Percentiles rank a stretch among this genome's conserved stretches.
These are phyloP conservation scores for Mallotus nudiflorus DNA, from an alignment of 345 rosid genomes.

Conservation along the genomic window DNA sequence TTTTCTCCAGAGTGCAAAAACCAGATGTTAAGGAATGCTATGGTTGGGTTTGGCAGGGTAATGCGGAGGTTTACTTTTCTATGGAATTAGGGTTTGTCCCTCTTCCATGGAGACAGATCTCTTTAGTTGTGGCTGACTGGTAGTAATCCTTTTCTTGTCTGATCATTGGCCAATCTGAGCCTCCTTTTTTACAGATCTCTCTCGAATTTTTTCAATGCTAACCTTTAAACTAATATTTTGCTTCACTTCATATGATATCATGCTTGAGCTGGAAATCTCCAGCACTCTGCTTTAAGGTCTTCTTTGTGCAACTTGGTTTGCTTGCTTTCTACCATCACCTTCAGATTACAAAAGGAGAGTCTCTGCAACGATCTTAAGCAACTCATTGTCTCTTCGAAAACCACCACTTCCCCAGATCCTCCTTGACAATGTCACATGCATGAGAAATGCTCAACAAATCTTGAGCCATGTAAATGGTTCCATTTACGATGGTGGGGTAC, in stretches of 20 bases:
- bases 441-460: constrained; percentile 90
- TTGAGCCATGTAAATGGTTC: constrained; percentile 71
- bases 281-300: not conserved
- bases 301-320: not conserved
- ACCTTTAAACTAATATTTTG: not conserved
- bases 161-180: constrained; percentile 51
- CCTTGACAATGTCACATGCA: constrained; percentile 86
- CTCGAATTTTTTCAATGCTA: not conserved
- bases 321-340: not conserved
- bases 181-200: constrained; percentile 1
- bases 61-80: too few species aligned
- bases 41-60: too few species aligned
- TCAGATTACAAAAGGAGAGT: not conserved
- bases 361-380: not conserved
- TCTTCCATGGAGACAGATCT: too few species aligned
- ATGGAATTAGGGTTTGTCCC: too few species aligned
- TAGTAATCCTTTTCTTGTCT: constrained; percentile 21
- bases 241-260: not conserved
- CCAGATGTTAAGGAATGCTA: too few species aligned
- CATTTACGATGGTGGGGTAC: constrained; percentile 77
- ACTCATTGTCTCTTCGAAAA: constrained; percentile 49
- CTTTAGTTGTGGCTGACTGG: too few species aligned
- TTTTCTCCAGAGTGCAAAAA: too few species aligned
- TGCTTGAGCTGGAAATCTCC: not conserved
- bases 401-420: constrained; percentile 70